Evolutionary conservation across 768 basidiomycete genomes (phyloP), one percentile per base, ranked within the genome.

Genomic region (Hypholoma sublateritium): DNA sequence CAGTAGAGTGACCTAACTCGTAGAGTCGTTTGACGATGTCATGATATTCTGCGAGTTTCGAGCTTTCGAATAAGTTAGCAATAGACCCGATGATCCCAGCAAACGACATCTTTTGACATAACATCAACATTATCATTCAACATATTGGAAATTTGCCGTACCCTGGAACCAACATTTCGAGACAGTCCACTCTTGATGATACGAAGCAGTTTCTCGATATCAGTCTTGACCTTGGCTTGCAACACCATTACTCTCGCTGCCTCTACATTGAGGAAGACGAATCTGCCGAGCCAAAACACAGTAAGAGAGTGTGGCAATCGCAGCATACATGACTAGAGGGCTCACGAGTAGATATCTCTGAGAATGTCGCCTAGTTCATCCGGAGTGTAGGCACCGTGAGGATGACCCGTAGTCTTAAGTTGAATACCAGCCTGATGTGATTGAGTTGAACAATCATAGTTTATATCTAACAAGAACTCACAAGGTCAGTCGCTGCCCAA

Each of bases 181-280:
- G 74, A 69, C 11, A 88, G 71, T 45, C 79, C 69, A 8, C 64
- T 59, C 65, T 82, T 87, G 72, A 93, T 90, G 53, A 80, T 75
- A 0, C 68, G 66, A 17, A 83, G 69, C 22, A 93, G 72, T 34
- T 80, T 74, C 22, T 80, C 73, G 9, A 90, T 70, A 48, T 89
- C 74, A 2, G 67, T 72, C 53, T 79, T 77, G 5, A 82, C 82
- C 55, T 77, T 81, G 44, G 75, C 70, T 60, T 81, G 77, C 21
- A 85, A 65, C 19, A 80, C 75, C 80, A 87, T 80, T 25, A 84
- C 70, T 62, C 84, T 82, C 1, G 81, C 75, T 1, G 80, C 65
- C 50, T 89, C 88, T 19, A 84, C 74, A 50, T 91, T 84, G 34
- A 92, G 78, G 83, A 93, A 93, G 57, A 93, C 73, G 67, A 81